Evolutionary conservation across 2,329 filamentous ascomycete species (phyloP), one percentile per base, ranked within the genome.

Genomic region (Xylaria sp.): DNA sequence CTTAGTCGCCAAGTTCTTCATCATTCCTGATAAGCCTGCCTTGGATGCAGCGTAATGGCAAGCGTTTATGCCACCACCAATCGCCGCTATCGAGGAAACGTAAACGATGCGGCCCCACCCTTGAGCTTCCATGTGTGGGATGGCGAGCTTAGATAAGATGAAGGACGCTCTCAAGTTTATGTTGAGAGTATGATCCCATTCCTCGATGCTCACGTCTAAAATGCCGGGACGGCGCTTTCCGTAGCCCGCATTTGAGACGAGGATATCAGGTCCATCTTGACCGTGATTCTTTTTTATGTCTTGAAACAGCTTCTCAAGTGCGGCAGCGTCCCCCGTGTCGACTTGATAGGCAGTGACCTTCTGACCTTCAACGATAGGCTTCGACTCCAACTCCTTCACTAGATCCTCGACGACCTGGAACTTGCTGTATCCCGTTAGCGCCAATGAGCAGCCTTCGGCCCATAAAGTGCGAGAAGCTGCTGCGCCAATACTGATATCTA

Each of bases 181-280:
- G 60, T 80, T 83, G 49, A 89, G 76, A 4, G 84, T 89, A 69
- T 84, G 78, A 70, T 90, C 87, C 71, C 88, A 90, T 71, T 90
- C 87, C 55, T 87, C 85, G 23, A 89, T 73, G 6, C 82, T 79
- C 63, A 90, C 89, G 61, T 89, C 87, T 70, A 81, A 78, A 50
- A 87, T 80, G 50, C 78, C 73, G 2, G 77, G 76, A 60, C 88
- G 83, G n/a, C 87, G 80, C 70, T 87, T 87, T 42, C 87, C 88
- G 66, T 88, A 83, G 0, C 88, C 88, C 1, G 89, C 89, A 69
- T 91, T 91, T 9, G 84, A 85, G 25, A 91, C 74, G 2, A 91
- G 77, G 21, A 91, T 89, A 69, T 90, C 85, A 0, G 86, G 85
- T 1, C 79, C 78, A 4, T 70, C 54, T 59, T 83, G 79, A 11